phyloP scores from a whole-genome alignment of 2,329 filamentous ascomycete species.

The Blastomyces percursus region DNA sequence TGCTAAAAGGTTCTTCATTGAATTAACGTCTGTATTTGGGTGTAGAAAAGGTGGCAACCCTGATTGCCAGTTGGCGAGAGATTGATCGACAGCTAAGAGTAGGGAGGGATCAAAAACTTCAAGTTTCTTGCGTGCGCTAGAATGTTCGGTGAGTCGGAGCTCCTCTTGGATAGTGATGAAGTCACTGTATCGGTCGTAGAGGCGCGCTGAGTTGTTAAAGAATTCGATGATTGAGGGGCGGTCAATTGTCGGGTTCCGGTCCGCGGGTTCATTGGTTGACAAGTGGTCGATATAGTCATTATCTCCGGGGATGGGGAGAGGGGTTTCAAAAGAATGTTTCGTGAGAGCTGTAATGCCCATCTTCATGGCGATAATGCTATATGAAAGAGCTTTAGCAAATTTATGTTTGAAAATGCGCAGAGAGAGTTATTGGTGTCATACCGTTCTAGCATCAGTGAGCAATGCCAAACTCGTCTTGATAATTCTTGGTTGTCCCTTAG shows the following conservation, averaged over 20 bases:
- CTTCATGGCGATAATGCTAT: slow-evolving; percentile 17
- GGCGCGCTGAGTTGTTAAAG: slow-evolving; percentile 15
- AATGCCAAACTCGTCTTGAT: slow-evolving; percentile 20
- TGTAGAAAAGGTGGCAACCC: slow-evolving; percentile 17
- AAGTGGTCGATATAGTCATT: slow-evolving; percentile 19
- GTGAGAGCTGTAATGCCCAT: slow-evolving; percentile 15
- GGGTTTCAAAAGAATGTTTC: slow-evolving; percentile 13
- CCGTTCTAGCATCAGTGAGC: slow-evolving; percentile 18
- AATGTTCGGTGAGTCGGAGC: slow-evolving; percentile 11
- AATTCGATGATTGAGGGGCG: slow-evolving; percentile 20
- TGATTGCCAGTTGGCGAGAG: slow-evolving; percentile 18
- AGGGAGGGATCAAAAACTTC: slow-evolving; percentile 14
- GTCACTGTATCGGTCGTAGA: slow-evolving; percentile 18
- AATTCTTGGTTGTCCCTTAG: slow-evolving; percentile 15
- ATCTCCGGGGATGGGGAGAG: slow-evolving; percentile 18
- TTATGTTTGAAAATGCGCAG: not conserved
- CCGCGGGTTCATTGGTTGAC: slow-evolving; percentile 8
- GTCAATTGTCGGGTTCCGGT: slow-evolving; percentile 7
- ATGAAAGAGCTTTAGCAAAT: not conserved
- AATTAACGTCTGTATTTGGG: not conserved
- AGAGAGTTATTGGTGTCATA: not conserved
- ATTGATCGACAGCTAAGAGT: slow-evolving; percentile 15
- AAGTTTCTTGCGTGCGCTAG: slow-evolving; percentile 17
- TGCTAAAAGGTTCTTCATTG: slow-evolving; percentile 14
- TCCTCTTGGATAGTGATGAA: slow-evolving; percentile 17